These are phyloP conservation scores for Pyracantha coccinea DNA, from an alignment of 331 rosid species.

Conservation along the genomic window DNA sequence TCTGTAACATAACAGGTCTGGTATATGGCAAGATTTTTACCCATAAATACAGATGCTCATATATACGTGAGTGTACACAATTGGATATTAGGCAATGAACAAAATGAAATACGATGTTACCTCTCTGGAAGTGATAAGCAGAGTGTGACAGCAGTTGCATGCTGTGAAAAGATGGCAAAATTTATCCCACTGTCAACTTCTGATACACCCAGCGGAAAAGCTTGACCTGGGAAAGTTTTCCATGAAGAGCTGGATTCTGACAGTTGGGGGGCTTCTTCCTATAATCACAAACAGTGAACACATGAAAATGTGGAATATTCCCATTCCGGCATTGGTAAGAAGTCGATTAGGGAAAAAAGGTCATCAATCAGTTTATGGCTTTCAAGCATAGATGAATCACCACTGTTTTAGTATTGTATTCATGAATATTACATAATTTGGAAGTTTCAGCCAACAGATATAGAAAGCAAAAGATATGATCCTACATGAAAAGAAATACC, in stretches of 20 bases:
- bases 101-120: constrained; percentile 29
- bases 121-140: constrained; percentile 54
- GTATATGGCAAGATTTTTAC: neutral
- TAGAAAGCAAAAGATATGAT: neutral
- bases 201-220: constrained; percentile 80
- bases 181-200: constrained; percentile 75
- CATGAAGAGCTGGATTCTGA: constrained; percentile 31
- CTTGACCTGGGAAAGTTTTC: constrained; percentile 69
- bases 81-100: neutral
- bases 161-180: constrained; percentile 85
- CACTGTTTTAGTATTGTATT: neutral
- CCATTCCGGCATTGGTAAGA: neutral
- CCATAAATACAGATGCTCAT: neutral
- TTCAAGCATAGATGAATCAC: neutral
- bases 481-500: constrained; percentile 34
- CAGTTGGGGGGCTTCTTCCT: constrained; percentile 53
- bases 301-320: neutral
- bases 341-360: neutral
- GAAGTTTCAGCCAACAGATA: neutral
- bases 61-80: neutral
- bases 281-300: constrained; percentile 22
- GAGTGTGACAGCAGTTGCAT: constrained; percentile 82
- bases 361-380: neutral
- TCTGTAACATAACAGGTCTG: neutral
- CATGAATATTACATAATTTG: neutral